Evolutionary conservation across 202 grass and related monocot genomes (phyloP), one percentile per base, ranked within the genome.

Genomic region (Schoenoplectus tabernaemontani): DNA sequence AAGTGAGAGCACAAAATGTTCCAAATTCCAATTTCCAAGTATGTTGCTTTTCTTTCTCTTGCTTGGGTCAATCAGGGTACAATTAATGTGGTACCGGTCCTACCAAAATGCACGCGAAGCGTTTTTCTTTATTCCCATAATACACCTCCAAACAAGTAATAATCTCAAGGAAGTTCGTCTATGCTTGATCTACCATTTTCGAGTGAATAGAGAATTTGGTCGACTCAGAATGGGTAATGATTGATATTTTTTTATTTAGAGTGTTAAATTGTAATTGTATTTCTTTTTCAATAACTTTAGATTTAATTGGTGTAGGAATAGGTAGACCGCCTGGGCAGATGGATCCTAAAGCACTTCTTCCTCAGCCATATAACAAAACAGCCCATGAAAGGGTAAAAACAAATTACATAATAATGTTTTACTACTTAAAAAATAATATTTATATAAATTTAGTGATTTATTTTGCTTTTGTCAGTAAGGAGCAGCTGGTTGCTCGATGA

Each of bases 301-400:
- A 44, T 64, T 83, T 59, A 8, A 33, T 53, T 83, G 47, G 41
- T 86, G 78, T 82, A 99, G 91, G 91, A 82, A 95, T 99, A 34
- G 90, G 96, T 66, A 82, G 86, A 37, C 91, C 90, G 30, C 83
- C 91, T 75, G 96, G 91, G 43, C 90, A 95, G 79, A 99, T 99
- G 96, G 96, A 99, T 74, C 91, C 91, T 11, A 99, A 87, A 80
- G 91, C 96, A 17, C 95, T 99, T 88, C 81, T 89, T 77, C 91
- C 92, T 77, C 91, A 99, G 77, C 93, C 90, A 81, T 99, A 95
- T 69, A 95, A 90, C 54, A 89, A 67, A 79, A 86, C 60, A 66
- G 84, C 84, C 15, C 90, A 86, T 72, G 90, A 91, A 90, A 77
- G 79, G 86, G 90, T 98, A 90, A 85, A 77, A 34, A 58, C 77